A percentile compares a stretch with the other conserved stretches of the same genome.
Evolutionary conservation across 768 basidiomycete species (phyloP).

Genomic region (Tulasnella sp.): DNA sequence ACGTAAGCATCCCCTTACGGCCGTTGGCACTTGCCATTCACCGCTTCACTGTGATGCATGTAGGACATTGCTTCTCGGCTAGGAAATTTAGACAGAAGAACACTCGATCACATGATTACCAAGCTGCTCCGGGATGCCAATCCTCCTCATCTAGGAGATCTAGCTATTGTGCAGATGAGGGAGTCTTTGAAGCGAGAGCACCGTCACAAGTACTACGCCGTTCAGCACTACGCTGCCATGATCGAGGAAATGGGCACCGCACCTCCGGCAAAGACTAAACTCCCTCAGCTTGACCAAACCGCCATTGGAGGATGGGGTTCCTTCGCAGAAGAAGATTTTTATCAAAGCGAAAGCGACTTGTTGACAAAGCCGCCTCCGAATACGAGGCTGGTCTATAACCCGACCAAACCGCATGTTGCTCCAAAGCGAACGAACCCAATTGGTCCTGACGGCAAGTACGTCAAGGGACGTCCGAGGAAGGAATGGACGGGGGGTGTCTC

Average conservation of each 20-base stretch:
- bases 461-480: constrained; percentile 22
- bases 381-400: not conserved
- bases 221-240: constrained; percentile 32
- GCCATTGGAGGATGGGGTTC: constrained; percentile 41
- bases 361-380: not conserved
- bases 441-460: constrained; percentile 21
- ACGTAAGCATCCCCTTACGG: not conserved
- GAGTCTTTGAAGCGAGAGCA: constrained; percentile 81
- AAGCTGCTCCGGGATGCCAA: constrained; percentile 52
- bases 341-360: constrained; percentile 18
- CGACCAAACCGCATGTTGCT: not conserved
- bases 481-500: constrained; percentile 16
- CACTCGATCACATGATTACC: constrained; percentile 66
- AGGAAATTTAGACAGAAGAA: constrained; percentile 65
- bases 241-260: not conserved
- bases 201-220: constrained; percentile 72
- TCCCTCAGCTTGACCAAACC: constrained; percentile 36
- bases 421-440: constrained; percentile 21
- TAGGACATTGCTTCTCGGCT: constrained; percentile 56
- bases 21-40: not conserved
- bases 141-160: constrained; percentile 61
- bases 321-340: constrained; percentile 43
- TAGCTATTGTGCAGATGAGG: constrained; percentile 57
- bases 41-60: not conserved
- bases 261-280: constrained; percentile 18